phyloP scores from a whole-genome alignment of 1,284 basidiomycete genomes.

The Amylostereum areolatum region DNA sequence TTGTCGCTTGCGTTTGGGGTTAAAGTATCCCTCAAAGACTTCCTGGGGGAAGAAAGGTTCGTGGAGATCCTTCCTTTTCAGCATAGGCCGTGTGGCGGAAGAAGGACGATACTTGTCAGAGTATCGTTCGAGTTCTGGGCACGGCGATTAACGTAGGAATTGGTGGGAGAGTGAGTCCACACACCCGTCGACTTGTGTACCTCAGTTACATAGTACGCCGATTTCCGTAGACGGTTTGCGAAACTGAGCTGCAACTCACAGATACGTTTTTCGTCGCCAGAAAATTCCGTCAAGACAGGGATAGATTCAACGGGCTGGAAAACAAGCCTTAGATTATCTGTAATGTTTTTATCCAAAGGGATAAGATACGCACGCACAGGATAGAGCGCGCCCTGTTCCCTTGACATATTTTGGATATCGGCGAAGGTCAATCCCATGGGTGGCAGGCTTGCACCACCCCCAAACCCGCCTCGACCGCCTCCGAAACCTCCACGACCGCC shows the following conservation, averaged over 20 bases:
- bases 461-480: constrained; percentile 28
- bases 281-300: constrained; percentile 60
- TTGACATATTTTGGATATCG: constrained; percentile 67
- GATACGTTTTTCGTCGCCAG: constrained; percentile 56
- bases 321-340: constrained; percentile 10
- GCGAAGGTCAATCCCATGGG: constrained; percentile 77
- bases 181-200: constrained; percentile 57
- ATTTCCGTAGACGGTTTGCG: constrained; percentile 53
- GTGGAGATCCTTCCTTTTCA: constrained; percentile 65
- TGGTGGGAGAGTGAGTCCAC: constrained; percentile 11
- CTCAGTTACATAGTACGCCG: constrained; percentile 71
- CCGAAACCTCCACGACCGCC: constrained; percentile 52
- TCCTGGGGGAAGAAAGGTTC: constrained; percentile 72
- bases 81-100: constrained; percentile 47
- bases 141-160: not conserved
- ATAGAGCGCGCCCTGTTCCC: constrained; percentile 70
- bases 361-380: constrained; percentile 48
- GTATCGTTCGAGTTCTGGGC: constrained; percentile 51
- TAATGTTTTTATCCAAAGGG: constrained; percentile 1
- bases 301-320: constrained; percentile 48
- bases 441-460: constrained; percentile 37
- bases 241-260: constrained; percentile 65
- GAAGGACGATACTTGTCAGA: constrained; percentile 76
- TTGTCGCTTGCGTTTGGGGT: constrained; percentile 61
- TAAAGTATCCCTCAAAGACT: constrained; percentile 72